A percentile compares a stretch with the other conserved stretches of the same genome.
Conservation (phyloP, 192 early-diverging fungal species). For the Linnemannia zychae region DNA sequence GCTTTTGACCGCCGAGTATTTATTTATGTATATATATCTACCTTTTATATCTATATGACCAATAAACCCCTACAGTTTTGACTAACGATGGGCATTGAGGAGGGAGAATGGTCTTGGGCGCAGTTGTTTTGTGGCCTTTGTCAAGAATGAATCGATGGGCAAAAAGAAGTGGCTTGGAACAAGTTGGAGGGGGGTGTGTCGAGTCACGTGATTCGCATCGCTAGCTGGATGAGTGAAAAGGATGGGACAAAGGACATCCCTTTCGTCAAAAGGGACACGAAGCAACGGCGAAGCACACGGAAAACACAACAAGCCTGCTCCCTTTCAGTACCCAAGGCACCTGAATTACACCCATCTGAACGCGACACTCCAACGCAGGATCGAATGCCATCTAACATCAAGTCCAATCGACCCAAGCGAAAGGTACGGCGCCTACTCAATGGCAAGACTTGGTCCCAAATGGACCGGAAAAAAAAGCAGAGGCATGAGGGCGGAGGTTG, state of each 20-base stretch:
- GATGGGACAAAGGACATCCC: neutral
- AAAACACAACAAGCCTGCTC: neutral
- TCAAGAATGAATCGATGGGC: neutral
- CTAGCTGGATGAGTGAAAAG: neutral
- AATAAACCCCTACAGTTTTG: neutral
- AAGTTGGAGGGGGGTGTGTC: neutral
- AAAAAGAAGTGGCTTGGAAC: constrained; percentile 1
- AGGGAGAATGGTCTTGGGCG: neutral
- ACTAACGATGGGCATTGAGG: neutral
- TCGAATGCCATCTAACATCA: constrained; percentile 48
- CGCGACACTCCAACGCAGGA: constrained; percentile 38
- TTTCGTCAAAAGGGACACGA: constrained; percentile 3
- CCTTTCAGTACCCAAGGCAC: neutral
- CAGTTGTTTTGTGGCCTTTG: neutral
- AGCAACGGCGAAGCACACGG: neutral
- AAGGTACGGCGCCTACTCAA: constrained; percentile 25
- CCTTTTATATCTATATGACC: no score
- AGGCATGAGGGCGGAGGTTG: neutral
- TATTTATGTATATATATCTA: no score
- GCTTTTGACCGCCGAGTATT: neutral
- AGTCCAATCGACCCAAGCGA: constrained; percentile 43
- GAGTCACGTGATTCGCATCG: neutral
- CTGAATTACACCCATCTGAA: constrained; percentile 24
- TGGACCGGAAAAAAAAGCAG: neutral
- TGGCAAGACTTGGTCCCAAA: neutral